phyloP scores from a whole-genome alignment of 139 green algal species.

The Diplosphaera chodatii region DNA sequence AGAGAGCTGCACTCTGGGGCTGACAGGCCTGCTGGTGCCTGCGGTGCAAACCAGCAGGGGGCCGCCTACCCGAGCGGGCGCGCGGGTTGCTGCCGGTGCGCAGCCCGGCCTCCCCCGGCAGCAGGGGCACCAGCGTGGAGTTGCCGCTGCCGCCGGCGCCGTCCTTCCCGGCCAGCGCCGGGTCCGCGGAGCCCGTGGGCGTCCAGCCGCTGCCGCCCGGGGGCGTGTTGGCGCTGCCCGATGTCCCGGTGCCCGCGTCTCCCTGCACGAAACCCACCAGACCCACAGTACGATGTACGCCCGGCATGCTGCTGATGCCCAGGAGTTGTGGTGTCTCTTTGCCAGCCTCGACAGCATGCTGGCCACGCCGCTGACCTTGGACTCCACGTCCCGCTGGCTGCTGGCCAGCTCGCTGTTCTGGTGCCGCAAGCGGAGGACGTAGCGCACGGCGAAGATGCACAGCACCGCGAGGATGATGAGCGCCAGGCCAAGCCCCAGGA shows the following conservation, averaged over 20 bases:
- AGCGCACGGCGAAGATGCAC: background rate
- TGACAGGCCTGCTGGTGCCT: no score
- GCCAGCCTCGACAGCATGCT: no score
- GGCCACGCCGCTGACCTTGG: no score
- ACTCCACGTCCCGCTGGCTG: background rate
- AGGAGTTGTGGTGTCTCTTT: no score
- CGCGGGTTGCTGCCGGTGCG: background rate
- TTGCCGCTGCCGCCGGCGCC: background rate
- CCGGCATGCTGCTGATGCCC: no score
- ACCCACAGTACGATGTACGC: no score
- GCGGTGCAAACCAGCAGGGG: no score
- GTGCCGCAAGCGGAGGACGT: background rate
- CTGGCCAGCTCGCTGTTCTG: no score
- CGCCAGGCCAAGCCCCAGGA: background rate
- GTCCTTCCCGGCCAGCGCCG: no score
- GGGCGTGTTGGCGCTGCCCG: background rate
- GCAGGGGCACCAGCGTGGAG: background rate
- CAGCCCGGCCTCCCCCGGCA: background rate
- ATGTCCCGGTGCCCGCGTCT: background rate
- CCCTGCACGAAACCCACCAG: no score
- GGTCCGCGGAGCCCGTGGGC: background rate
- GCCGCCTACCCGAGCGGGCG: no score
- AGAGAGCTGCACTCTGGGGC: no score
- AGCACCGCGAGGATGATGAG: background rate
- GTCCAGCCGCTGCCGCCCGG: background rate